These are phyloP conservation scores for Pythium sukuiense DNA, from an alignment of 352 stramenopile genomes.

Conservation along the genomic window DNA sequence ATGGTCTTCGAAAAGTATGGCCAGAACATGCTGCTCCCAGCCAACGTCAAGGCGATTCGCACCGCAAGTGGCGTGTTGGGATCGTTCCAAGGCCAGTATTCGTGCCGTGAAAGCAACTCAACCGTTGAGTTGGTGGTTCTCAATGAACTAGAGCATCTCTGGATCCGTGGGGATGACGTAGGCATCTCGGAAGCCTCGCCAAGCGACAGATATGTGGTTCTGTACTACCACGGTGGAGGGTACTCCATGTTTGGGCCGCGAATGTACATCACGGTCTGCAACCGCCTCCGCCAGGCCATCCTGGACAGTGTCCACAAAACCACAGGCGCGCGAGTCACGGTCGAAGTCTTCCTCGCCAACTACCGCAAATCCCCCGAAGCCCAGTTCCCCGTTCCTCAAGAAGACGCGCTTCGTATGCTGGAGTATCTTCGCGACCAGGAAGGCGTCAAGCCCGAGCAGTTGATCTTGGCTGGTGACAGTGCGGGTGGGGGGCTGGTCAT, in stretches of 20 bases:
- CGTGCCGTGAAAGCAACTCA: conserved; percentile 32
- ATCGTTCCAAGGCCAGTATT: conserved; percentile 27
- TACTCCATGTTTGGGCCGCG: conserved; percentile 42
- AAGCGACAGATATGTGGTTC: conserved; percentile 19
- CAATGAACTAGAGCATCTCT: conserved; percentile 43
- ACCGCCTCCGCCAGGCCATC: conserved; percentile 29
- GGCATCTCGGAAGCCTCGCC: not conserved
- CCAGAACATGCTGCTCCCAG: not conserved
- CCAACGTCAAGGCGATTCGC: conserved; percentile 37
- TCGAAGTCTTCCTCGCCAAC: conserved; percentile 50
- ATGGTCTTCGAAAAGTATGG: not conserved
- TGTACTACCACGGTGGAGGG: conserved; percentile 49
- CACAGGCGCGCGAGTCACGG: conserved; percentile 19
- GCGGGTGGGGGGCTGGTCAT: conserved; percentile 41
- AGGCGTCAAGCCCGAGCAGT: conserved; percentile 33
- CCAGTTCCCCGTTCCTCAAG: conserved; percentile 37
- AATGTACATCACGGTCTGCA: conserved; percentile 46
- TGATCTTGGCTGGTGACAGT: conserved; percentile 49
- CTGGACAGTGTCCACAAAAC: conserved; percentile 25
- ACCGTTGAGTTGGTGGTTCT: conserved; percentile 30
- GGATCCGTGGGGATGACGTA: conserved; percentile 27
- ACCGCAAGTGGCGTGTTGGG: conserved; percentile 41
- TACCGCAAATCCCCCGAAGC: conserved; percentile 53
- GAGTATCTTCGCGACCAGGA: conserved; percentile 40
- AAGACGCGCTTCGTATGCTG: conserved; percentile 45